Base-by-base conservation (phyloP, 169 alveolate species). In the Eimeria sp. region DNA sequence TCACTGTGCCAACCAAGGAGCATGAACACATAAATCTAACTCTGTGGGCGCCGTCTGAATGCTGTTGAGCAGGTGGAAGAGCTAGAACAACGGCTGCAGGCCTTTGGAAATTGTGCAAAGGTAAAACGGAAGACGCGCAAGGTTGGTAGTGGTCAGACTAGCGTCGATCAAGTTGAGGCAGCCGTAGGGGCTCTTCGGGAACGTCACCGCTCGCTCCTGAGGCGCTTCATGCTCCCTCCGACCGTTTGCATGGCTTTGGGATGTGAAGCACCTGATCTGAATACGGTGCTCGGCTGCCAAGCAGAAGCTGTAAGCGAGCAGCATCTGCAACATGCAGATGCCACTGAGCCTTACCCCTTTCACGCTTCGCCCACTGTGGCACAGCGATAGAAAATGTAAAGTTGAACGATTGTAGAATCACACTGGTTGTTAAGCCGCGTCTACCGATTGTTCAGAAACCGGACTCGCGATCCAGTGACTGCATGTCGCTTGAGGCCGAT, bases 171-270 rank as follows among this genome's bases (percentile, higher is more conserved):
- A 64, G 30, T 72, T 23, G 93, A 60, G 37, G 43, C 66, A 43
- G 82, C 62, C 13, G 23, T 54, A 56, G 91, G 58, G 60, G 62
- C 60, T 62, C 66, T 85, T 71, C 82, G 78, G 43, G 93, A 85
- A 37, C 46, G 49, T 58, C 80, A 85, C 56, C 78, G 93, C 56
- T 37, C 78, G 2, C 82, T 62, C 14, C 27, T 85, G 93, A 60
- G 93, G 82, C 93, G 82, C 33, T 62, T 85, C 25, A 85, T 85
- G 93, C 93, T 85, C 33, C 93, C 93, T 11, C 93, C 93, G 6
- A 62, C 93, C 20, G 93, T 85, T 6, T 85, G 93, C 93, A 64
- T 85, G 82, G 93, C 93, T 27, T 62, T 85, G 64, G 93, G 93
- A 43, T 85, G 93, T 30, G 93, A 85, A 85, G 46, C 93, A 6